phyloP scores from a whole-genome alignment of 1,284 basidiomycete genomes.

The Tausonia pullulans region DNA sequence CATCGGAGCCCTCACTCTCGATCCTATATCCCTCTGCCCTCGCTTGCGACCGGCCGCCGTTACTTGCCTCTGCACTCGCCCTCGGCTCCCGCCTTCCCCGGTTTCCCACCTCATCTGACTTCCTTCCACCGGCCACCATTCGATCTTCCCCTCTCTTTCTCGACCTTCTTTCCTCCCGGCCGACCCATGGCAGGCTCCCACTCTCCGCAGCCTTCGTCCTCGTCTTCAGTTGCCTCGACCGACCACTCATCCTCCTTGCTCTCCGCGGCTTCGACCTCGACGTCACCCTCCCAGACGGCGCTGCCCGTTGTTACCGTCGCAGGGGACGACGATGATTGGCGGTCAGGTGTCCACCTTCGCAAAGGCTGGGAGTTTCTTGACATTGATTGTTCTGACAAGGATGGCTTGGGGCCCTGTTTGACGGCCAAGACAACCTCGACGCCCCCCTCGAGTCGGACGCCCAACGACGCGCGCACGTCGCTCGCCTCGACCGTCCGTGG shows the following conservation, averaged over 20 bases:
- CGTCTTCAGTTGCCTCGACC: slow-evolving; percentile 53
- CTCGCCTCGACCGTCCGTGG: background rate
- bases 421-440: background rate
- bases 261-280: slow-evolving; percentile 19
- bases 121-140: slow-evolving; percentile 23
- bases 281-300: background rate
- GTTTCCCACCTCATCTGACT: slow-evolving; percentile 77
- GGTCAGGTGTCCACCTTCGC: slow-evolving; percentile 4
- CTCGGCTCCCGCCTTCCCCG: background rate
- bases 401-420: background rate
- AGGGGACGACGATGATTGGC: background rate
- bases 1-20: too few species aligned
- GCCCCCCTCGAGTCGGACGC: slow-evolving; percentile 6
- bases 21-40: too few species aligned
- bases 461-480: background rate
- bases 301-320: background rate
- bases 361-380: slow-evolving; percentile 14
- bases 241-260: slow-evolving; percentile 72
- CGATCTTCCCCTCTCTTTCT: too few species aligned
- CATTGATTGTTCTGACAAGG: background rate
- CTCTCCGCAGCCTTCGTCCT: slow-evolving; percentile 37
- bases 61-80: too few species aligned
- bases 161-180: too few species aligned
- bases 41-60: too few species aligned
- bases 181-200: background rate